A percentile compares a stretch with the other conserved stretches of the same genome.
phyloP scores from a whole-genome alignment of 192 early-diverging fungal species.

The Diversispora eburnea region DNA sequence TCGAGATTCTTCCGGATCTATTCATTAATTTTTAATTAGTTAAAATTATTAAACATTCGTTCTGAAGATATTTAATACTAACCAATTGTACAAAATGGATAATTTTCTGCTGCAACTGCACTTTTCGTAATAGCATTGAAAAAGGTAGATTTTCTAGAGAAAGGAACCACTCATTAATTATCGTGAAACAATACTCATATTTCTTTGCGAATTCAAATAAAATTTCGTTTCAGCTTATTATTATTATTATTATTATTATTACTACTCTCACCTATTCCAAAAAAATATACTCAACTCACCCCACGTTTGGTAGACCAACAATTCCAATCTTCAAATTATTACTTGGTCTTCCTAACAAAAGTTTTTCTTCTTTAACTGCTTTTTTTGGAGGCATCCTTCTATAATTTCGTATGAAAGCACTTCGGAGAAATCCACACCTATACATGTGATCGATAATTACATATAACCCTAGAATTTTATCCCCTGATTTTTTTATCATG shows the following conservation, averaged over 20 bases:
- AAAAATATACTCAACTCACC: constrained; percentile 27
- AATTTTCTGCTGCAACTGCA: constrained; percentile 81
- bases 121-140: constrained; percentile 81
- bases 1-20: constrained; percentile 87
- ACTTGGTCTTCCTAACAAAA: constrained; percentile 74
- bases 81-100: constrained; percentile 95
- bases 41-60: no score
- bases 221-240: neutral
- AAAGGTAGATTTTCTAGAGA: constrained; percentile 70
- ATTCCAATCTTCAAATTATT: constrained; percentile 93
- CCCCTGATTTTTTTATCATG: no score
- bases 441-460: no score
- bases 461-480: no score
- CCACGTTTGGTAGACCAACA: constrained; percentile 97
- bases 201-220: neutral
- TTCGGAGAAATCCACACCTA: no score
- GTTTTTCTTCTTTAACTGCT: constrained; percentile 67
- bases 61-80: no score
- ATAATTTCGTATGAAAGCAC: neutral
- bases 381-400: constrained; percentile 81
- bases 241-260: neutral
- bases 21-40: neutral
- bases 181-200: neutral
- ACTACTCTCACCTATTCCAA: no score
- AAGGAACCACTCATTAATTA: neutral